Evolutionary conservation across 2,329 filamentous ascomycete genomes (phyloP), one percentile per base, ranked within the genome.

Genomic region (Trichophyton equinum): DNA sequence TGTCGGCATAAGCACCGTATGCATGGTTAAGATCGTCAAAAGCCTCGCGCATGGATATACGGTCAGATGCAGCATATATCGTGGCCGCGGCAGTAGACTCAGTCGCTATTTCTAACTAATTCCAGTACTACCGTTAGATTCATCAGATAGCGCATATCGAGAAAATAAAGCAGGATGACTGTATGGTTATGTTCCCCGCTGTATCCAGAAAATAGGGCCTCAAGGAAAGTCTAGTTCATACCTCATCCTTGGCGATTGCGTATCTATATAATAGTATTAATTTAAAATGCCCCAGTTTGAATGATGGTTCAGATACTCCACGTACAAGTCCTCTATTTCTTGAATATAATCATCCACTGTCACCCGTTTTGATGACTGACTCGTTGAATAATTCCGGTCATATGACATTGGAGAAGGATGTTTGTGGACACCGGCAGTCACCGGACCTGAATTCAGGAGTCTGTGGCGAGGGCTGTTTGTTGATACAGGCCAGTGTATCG

Each of bases 21-120:
- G 72, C 70, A 3, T 68, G 62, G 4, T 70, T 60, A 9, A 76
- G 66, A 61, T 75, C 72, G 59, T 77, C 70, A 57, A 78, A 66
- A 4, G 77, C 76, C 60, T 78, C 75, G 33, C 76, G 74, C 2
- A 77, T 75, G 3, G 76, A 75, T 40, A 73, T 73, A 2, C 77
- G 72, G 64, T 79, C 77, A 0, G 72, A 76, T 9, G 72, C 72
- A 0, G 76, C 77, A 66, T 78, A 79, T 60, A 77, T 74, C 1
- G 76, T 76, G 1, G 72, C 68, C 33, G 68, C 69, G 46, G 77
- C 73, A 1, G 77, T 78, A 63, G 76, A 77, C 60, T 79, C 77
- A 0, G 73, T 72, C 2, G 77, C 77, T 63, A 79, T 79, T 68
- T 79, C 77, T 61, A 79, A 77, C 64, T 65, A 53, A 4, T 40